These are phyloP conservation scores for Eutypa lata DNA, from an alignment of 2,329 filamentous ascomycete genomes.

Conservation along the genomic window DNA sequence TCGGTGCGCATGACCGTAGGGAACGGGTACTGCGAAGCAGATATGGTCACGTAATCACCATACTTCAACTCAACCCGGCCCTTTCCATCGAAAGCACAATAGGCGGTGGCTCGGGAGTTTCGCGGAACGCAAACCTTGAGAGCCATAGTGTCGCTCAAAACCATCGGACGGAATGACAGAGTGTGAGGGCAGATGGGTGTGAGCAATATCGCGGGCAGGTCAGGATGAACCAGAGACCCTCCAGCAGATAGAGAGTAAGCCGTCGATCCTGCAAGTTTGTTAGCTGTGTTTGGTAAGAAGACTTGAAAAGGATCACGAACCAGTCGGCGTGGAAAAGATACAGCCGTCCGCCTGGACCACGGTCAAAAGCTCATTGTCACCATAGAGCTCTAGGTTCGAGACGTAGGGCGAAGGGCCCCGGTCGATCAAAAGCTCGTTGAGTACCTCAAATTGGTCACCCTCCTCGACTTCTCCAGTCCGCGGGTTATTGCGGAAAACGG, in stretches of 20 bases:
- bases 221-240: conserved; percentile 91
- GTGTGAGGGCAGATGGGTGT: conserved; percentile 98
- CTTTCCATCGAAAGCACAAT: conserved; percentile 97
- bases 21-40: conserved; percentile 94
- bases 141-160: conserved; percentile 90
- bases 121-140: conserved; percentile 84
- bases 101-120: conserved; percentile 85
- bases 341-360: conserved; percentile 96
- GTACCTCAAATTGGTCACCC: conserved; percentile 93
- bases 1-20: conserved; percentile 88
- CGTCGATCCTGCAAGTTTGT: conserved; percentile 58
- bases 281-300: too few relatives aligned
- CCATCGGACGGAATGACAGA: conserved; percentile 95
- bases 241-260: conserved; percentile 96
- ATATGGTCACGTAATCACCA: conserved; percentile 94
- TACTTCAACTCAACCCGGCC: conserved; percentile 88
- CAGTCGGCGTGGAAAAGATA: conserved; percentile 96
- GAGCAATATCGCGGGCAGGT: conserved; percentile 92
- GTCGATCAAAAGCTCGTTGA: conserved; percentile 98
- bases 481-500: conserved; percentile 75
- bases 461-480: conserved; percentile 69
- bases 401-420: conserved; percentile 95
- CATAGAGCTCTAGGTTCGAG: conserved; percentile 93
- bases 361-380: conserved; percentile 90
- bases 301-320: conserved; percentile 25